phyloP scores from a whole-genome alignment of 2,329 filamentous ascomycete species.

The Clonostachys byssicola region DNA sequence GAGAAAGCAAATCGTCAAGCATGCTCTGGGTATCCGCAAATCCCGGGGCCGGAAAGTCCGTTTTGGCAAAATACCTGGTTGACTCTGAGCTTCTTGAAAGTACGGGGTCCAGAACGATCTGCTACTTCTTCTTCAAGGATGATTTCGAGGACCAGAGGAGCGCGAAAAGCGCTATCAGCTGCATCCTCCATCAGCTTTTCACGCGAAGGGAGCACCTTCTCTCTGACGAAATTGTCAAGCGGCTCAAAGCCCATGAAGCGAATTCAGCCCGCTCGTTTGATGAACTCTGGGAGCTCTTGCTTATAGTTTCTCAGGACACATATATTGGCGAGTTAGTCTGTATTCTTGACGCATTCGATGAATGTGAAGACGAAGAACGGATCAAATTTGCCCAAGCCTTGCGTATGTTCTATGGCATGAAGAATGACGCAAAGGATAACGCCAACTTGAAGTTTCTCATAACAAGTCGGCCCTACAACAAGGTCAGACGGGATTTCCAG shows the following conservation, averaged over 20 bases:
- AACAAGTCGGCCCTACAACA: constrained; percentile 20
- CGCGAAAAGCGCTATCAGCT: constrained; percentile 24
- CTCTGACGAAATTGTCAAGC: constrained; percentile 17
- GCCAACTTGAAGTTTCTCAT: constrained; percentile 27
- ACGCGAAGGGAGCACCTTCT: constrained; percentile 19
- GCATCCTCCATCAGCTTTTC: constrained; percentile 32
- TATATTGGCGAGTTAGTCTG: constrained; percentile 19
- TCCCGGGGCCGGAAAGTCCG: constrained; percentile 32
- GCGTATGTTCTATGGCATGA: constrained; percentile 11
- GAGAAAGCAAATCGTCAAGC: constrained; percentile 11
- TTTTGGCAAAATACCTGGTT: constrained; percentile 24
- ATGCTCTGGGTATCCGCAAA: constrained; percentile 27
- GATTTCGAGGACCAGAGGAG: constrained; percentile 28
- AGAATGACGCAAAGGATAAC: neutral
- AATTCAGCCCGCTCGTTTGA: constrained; percentile 15
- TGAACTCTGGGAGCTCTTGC: constrained; percentile 23
- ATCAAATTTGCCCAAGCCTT: constrained; percentile 13
- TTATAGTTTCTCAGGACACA: constrained; percentile 13
- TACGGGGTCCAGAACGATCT: constrained; percentile 14
- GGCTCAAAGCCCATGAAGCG: constrained; percentile 9
- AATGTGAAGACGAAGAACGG: constrained; percentile 14
- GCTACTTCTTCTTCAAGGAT: constrained; percentile 40
- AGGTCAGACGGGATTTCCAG: constrained; percentile 12
- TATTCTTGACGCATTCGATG: constrained; percentile 34
- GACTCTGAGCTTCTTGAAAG: constrained; percentile 15